A percentile compares a stretch with the other conserved stretches of the same genome.
phyloP scores from a whole-genome alignment of 177 flowering plant genomes.

The Tripterygium wilfordii region DNA sequence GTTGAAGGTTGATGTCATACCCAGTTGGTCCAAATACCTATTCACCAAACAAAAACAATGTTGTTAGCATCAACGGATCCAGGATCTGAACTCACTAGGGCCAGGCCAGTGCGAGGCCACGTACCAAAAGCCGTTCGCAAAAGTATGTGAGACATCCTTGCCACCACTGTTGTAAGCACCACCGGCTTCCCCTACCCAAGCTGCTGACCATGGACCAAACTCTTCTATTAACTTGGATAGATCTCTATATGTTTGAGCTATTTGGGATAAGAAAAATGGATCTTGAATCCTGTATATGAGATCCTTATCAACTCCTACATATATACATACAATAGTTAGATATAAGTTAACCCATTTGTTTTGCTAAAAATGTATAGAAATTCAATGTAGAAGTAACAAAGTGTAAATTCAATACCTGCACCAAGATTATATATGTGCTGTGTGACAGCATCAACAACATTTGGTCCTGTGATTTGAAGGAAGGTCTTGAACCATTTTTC shows the following conservation, averaged over 20 bases:
- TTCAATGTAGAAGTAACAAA: background rate
- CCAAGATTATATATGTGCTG: constrained; percentile 78
- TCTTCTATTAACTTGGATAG: constrained; percentile 9
- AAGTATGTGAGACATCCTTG: constrained; percentile 40
- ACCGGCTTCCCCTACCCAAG: constrained; percentile 77
- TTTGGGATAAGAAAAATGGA: constrained; percentile 38
- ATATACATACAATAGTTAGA: background rate
- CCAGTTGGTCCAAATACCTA: constrained; percentile 68
- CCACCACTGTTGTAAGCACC: constrained; percentile 79
- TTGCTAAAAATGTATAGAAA: too few relatives aligned
- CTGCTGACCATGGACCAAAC: constrained; percentile 48
- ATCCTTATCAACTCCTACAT: constrained; percentile 43
- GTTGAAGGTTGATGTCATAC: constrained; percentile 47
- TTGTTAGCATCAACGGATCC: background rate
- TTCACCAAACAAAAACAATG: background rate
- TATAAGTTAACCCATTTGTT: background rate
- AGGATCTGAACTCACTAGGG: background rate
- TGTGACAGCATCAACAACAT: constrained; percentile 45
- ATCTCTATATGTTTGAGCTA: constrained; percentile 40
- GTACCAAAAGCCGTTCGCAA: constrained; percentile 69
- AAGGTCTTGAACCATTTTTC: constrained; percentile 42
- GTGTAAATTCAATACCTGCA: constrained; percentile 26
- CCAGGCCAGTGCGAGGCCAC: background rate
- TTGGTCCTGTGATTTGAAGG: constrained; percentile 41
- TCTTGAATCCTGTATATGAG: constrained; percentile 45